Base-by-base conservation (phyloP, 208 protist genomes). In the Crithidia expoeki region DNA sequence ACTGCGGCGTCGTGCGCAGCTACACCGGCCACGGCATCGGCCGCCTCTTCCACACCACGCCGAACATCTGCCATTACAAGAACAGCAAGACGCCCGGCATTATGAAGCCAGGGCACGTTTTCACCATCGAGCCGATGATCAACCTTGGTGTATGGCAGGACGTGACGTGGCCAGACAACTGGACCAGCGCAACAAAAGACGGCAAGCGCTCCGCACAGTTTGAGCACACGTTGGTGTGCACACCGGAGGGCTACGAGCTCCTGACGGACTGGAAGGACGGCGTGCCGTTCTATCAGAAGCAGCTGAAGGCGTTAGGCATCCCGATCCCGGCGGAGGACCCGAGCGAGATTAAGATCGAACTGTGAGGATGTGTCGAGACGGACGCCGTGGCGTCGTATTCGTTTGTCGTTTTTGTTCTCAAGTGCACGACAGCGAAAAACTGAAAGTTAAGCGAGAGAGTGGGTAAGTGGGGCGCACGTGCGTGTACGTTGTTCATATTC, bases 121-220 rank as follows among this genome's bases (percentile, higher is more conserved):
- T 98, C 75, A 99, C 98, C 1, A 99, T 99, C 62, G 98, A 99
- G 89, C 98, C 98, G 28, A 99, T 99, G 92, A 98, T 99, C 53
- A 99, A 98, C 80, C 81, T 94, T 23, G 96, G 95, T 23, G 84
- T 68, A n/a, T 95, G 91, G 88, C 76, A 97, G 62, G 94, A 97
- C 72, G 82, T 92, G 12, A 91, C 94, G 11, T 98, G 96, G 95
- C 89, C 95, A 10, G 98, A 99, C 62, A 92, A 96, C n/a, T 99
- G 98, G 98, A 99, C 98, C 0, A 93, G 89, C 49, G 74, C 93
- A 0, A 99, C 97, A n/a, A 68, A 70, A 52, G 98, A 99, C 78
- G 97, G 98, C 50, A 96, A 95, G 79, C 90, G 94, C 28, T 97
- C 90, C 32, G 98, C 98, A 12, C 98, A 99, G 88, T 99, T 99